phyloP scores from a whole-genome alignment of 2,329 filamentous ascomycete species.

The Penicillium brasilianum region DNA sequence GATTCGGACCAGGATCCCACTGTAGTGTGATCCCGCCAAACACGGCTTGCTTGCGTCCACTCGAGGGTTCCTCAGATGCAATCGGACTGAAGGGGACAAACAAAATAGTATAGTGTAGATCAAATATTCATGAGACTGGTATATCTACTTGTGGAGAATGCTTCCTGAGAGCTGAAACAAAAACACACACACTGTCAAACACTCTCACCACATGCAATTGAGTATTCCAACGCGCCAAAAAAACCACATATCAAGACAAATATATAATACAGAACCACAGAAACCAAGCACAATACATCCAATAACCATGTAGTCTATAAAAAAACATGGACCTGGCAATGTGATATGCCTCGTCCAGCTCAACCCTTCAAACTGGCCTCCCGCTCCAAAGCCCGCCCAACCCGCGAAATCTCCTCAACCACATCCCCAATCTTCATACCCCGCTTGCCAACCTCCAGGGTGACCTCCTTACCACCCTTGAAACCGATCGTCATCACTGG shows the following conservation, averaged over 20 bases:
- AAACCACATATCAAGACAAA: constrained; percentile 12
- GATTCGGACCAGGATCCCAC: not conserved
- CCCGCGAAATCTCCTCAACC: constrained; percentile 85
- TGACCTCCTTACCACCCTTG: constrained; percentile 93
- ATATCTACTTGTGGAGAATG: not conserved
- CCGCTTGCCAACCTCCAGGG: constrained; percentile 76
- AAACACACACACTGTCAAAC: not conserved
- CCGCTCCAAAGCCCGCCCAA: constrained; percentile 81
- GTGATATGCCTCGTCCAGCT: not conserved
- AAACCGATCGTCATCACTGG: constrained; percentile 80
- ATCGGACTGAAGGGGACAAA: not conserved
- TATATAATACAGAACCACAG: constrained; percentile 19
- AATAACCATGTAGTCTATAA: not conserved
- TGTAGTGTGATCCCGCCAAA: not conserved
- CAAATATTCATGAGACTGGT: not conserved
- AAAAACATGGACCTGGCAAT: too few relatives aligned
- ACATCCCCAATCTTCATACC: constrained; percentile 84
- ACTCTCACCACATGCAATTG: constrained; percentile 2
- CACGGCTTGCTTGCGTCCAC: not conserved
- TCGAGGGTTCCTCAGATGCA: not conserved
- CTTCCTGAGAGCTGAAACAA: not conserved
- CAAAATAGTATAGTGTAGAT: not conserved
- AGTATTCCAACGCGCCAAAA: constrained; percentile 14
- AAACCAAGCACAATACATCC: not conserved
- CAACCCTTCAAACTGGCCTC: constrained; percentile 73